Percentiles rank a stretch among this genome's conserved stretches.
Conservation (phyloP, 495 filamentous ascomycete genomes). For the Penicillium coffeae region DNA sequence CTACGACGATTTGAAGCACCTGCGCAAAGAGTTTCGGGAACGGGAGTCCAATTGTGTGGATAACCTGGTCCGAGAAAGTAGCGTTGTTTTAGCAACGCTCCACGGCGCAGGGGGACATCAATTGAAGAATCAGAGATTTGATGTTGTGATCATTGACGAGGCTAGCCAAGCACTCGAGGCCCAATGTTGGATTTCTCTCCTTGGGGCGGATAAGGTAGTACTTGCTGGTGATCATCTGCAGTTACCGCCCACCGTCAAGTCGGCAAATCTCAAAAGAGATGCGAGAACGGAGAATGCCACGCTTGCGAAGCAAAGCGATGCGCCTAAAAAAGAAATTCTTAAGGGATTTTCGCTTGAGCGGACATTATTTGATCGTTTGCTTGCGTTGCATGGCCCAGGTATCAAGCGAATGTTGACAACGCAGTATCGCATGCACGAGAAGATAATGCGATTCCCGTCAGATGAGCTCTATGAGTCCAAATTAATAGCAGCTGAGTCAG, state of each 20-base stretch:
- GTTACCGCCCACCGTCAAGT: constrained; percentile 92
- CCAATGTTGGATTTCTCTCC: constrained; percentile 94
- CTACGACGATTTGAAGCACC: constrained; percentile 77
- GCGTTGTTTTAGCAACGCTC: constrained; percentile 86
- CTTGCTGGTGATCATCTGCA: constrained; percentile 94
- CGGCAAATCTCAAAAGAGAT: constrained; percentile 17
- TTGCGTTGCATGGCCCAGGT: constrained; percentile 71
- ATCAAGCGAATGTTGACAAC: constrained; percentile 97
- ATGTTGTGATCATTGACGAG: constrained; percentile 94
- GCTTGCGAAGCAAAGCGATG: constrained; percentile 18
- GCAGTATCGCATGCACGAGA: constrained; percentile 97
- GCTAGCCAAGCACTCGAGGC: constrained; percentile 94
- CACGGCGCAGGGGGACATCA: constrained; percentile 90
- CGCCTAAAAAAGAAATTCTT: constrained; percentile 21
- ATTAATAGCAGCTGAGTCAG: constrained; percentile 72
- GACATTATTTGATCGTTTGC: constrained; percentile 86
- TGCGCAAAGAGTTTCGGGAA: constrained; percentile 85
- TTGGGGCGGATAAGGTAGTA: constrained; percentile 76
- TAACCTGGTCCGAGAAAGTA: constrained; percentile 68
- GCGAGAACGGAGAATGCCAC: constrained; percentile 14
- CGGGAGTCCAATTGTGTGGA: constrained; percentile 77
- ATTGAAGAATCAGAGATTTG: constrained; percentile 74
- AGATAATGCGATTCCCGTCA: constrained; percentile 93
- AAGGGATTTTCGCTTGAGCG: constrained; percentile 63
- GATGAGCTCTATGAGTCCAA: constrained; percentile 78